Conservation (phyloP, 371 early-diverging fungal species). For the Mucor piriformis region DNA sequence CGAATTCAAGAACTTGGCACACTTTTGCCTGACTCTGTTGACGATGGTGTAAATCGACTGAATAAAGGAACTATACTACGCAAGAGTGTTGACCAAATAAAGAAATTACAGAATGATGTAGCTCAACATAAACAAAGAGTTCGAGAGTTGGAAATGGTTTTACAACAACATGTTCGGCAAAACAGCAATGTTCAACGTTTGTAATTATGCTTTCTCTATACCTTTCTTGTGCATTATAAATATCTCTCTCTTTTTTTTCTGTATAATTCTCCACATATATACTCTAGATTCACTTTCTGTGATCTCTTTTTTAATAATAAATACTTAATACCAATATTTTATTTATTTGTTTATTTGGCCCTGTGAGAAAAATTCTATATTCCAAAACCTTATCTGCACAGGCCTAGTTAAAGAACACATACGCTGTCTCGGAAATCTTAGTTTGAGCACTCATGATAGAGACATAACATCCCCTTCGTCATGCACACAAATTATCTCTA, state of each 20-base stretch:
- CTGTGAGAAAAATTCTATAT: not conserved
- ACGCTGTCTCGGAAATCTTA: not conserved
- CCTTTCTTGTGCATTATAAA: not conserved
- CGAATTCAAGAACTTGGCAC: slow-evolving; percentile 90
- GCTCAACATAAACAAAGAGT: slow-evolving; percentile 64
- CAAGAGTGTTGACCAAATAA: slow-evolving; percentile 90
- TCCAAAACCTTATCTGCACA: no score
- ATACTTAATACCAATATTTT: not conserved
- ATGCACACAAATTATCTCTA: no score
- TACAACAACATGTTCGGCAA: slow-evolving; percentile 26
- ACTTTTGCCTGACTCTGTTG: slow-evolving; percentile 75
- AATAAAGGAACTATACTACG: slow-evolving; percentile 87
- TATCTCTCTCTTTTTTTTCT: not conserved
- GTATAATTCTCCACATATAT: not conserved
- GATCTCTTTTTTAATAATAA: not conserved
- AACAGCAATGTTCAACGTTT: not conserved
- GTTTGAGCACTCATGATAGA: not conserved
- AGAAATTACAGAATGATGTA: slow-evolving; percentile 66
- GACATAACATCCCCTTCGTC: no score
- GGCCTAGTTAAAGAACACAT: no score
- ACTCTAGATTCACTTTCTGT: not conserved
- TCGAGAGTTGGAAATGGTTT: slow-evolving; percentile 67
- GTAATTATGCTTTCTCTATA: not conserved
- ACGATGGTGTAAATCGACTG: slow-evolving; percentile 70
- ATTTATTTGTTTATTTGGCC: not conserved